These are phyloP conservation scores for Solanum chaucha DNA, from an alignment of 257 asterid genomes.

Conservation along the genomic window DNA sequence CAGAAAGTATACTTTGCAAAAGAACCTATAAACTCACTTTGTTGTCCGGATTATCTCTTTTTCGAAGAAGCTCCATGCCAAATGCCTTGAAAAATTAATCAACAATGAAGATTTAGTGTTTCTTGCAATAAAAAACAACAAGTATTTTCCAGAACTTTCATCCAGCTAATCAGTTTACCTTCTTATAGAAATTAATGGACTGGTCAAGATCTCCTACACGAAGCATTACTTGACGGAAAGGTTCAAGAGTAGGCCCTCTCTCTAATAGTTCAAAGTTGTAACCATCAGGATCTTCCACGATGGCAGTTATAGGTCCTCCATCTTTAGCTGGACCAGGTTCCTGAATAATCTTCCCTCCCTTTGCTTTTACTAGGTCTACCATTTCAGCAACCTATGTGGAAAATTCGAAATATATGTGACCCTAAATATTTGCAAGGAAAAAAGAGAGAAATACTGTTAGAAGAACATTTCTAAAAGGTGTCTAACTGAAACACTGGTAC, in stretches of 20 bases:
- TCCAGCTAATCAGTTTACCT: conserved; percentile 10
- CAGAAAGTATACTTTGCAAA: not conserved
- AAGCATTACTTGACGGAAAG: conserved; percentile 42
- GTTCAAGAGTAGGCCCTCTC: conserved; percentile 22
- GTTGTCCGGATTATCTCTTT: conserved; percentile 27
- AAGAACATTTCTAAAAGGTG: not conserved
- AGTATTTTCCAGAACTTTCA: not conserved
- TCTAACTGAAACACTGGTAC: not conserved
- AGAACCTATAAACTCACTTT: conserved; percentile 20
- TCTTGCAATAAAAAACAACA: not conserved
- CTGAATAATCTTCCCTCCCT: conserved; percentile 26
- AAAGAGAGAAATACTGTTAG: not conserved
- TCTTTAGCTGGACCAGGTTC: conserved; percentile 17
- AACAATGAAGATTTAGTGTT: not conserved
- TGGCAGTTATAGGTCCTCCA: conserved; percentile 17
- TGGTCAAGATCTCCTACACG: conserved; percentile 47
- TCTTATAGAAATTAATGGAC: conserved; percentile 33
- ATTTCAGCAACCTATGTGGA: conserved; percentile 25
- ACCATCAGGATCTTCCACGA: conserved; percentile 37
- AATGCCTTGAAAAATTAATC: conserved; percentile 22
- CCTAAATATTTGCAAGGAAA: not conserved
- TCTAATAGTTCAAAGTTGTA: conserved; percentile 35
- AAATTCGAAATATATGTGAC: not conserved
- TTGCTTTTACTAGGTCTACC: conserved; percentile 25
- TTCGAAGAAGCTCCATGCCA: conserved; percentile 43